Evolutionary conservation across 768 basidiomycete genomes (phyloP), one percentile per base, ranked within the genome.

Genomic region (Leucogyrophana mollusca): DNA sequence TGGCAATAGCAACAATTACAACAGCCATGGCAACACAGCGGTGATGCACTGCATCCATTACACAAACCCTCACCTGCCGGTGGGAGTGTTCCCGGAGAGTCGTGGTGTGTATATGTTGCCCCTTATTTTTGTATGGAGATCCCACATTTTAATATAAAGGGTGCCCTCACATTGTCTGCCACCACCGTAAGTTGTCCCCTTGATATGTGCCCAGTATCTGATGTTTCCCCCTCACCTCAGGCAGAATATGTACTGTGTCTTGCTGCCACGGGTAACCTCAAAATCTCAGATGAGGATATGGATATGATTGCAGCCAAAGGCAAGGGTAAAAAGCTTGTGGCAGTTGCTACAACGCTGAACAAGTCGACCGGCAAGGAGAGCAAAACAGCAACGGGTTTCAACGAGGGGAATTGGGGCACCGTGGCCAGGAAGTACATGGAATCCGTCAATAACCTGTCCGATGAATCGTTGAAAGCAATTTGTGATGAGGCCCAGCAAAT

Each of bases 401-500:
- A 47, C 18, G 35, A 50, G 4, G 24, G n/a, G 9, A 17, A 50
- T 45, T 54, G 49, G 49, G 52, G 49, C 33, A 13, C 41, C 16
- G 36, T 38, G 16, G 50, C 49, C 16, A n/a, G 21, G 9, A 34
- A 22, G 18, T 50, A 34, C 20, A 37, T 54, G 30, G 24, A 10
- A 4, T 46, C 50, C 14, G 47, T 52, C 34, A 36, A 41, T 16
- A 30, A 38, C 10, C 27, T 54, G 20, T 40, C 45, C 13, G 20
- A 50, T 11, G 37, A 45, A 17, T 25, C 34, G 17, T 54, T 50
- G 6, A 30, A 30, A 6, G 27, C 27, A 6, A 30, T 30, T 30
- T 6, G 6, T 30, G 27, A 30, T 30, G 27, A 6, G 27, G 27
- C 27, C 13, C 27, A 30, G 13, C 27, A 30, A 7, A 30, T 30